Percentiles rank a stretch among this genome's conserved stretches.
phyloP scores from a whole-genome alignment of 257 asterid genomes.

The Ehretia macrophylla region DNA sequence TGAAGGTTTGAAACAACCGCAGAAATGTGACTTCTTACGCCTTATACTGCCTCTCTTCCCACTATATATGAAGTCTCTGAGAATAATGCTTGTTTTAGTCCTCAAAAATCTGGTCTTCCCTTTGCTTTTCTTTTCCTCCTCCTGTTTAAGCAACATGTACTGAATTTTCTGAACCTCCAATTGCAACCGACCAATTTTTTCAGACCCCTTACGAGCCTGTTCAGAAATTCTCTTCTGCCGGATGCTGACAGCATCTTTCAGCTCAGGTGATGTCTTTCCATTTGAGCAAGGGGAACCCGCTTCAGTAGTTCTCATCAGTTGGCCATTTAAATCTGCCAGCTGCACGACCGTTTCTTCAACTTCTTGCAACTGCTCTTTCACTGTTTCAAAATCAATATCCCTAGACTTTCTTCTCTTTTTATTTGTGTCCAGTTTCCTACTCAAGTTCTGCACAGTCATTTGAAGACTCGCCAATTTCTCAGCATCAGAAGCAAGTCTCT shows the following conservation, averaged over 20 bases:
- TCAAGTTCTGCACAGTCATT: conserved; percentile 40
- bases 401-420: conserved; percentile 44
- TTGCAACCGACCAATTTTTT: conserved; percentile 53
- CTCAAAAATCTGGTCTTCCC: conserved; percentile 49
- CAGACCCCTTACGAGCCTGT: conserved; percentile 75
- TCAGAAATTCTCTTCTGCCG: conserved; percentile 51
- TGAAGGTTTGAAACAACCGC: conserved; percentile 71
- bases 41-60: conserved; percentile 56
- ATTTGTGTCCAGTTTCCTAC: conserved; percentile 44
- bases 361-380: conserved; percentile 61
- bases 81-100: conserved; percentile 40
- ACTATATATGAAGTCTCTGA: conserved; percentile 66
- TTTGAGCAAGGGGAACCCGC: conserved; percentile 40
- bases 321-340: conserved; percentile 57
- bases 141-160: conserved; percentile 49
- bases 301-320: conserved; percentile 56
- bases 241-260: conserved; percentile 38
- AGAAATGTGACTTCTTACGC: conserved; percentile 53
- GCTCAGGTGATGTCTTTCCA: conserved; percentile 38
- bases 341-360: conserved; percentile 62
- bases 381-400: conserved; percentile 45
- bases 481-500: conserved; percentile 60
- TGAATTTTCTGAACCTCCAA: conserved; percentile 72
- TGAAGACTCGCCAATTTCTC: conserved; percentile 55
- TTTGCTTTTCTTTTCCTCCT: conserved; percentile 61